phyloP scores from a whole-genome alignment of 2,329 filamentous ascomycete species.

The Clonostachys chloroleuca region DNA sequence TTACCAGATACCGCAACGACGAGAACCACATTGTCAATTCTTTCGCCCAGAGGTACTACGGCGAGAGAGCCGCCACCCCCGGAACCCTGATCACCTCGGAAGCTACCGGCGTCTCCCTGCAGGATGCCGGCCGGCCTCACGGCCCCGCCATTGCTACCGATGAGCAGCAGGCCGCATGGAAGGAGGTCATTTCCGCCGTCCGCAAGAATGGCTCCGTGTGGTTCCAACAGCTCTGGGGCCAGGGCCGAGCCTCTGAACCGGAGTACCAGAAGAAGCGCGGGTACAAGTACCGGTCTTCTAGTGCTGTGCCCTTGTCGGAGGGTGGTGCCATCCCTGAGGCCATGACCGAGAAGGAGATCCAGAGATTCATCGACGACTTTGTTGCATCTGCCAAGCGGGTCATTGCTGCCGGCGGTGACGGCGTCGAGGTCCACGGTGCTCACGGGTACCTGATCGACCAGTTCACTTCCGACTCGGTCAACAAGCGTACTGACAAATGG shows the following conservation, averaged over 20 bases:
- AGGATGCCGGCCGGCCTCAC: constrained; percentile 27
- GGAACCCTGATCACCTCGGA: constrained; percentile 38
- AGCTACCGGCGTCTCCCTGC: constrained; percentile 40
- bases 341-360: constrained; percentile 62
- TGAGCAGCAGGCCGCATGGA: constrained; percentile 54
- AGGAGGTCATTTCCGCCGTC: constrained; percentile 52
- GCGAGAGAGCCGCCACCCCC: constrained; percentile 27
- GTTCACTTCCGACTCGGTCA: constrained; percentile 34
- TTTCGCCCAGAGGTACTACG: constrained; percentile 26
- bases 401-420: constrained; percentile 68
- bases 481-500: constrained; percentile 29
- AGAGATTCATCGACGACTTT: constrained; percentile 56
- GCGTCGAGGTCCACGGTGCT: constrained; percentile 50
- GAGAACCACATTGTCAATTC: constrained; percentile 8
- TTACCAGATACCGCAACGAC: constrained; percentile 12
- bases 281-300: constrained; percentile 2
- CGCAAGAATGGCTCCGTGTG: constrained; percentile 56
- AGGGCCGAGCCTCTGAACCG: constrained; percentile 23
- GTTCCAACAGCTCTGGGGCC: constrained; percentile 53
- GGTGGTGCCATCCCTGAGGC: constrained; percentile 45
- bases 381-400: constrained; percentile 53
- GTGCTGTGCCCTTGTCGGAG: constrained; percentile 20
- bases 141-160: constrained; percentile 53
- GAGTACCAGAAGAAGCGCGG: background rate
- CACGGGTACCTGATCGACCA: constrained; percentile 55